Base-by-base conservation (phyloP, 352 stramenopile genomes). In the Globisporangium abappressorium region DNA sequence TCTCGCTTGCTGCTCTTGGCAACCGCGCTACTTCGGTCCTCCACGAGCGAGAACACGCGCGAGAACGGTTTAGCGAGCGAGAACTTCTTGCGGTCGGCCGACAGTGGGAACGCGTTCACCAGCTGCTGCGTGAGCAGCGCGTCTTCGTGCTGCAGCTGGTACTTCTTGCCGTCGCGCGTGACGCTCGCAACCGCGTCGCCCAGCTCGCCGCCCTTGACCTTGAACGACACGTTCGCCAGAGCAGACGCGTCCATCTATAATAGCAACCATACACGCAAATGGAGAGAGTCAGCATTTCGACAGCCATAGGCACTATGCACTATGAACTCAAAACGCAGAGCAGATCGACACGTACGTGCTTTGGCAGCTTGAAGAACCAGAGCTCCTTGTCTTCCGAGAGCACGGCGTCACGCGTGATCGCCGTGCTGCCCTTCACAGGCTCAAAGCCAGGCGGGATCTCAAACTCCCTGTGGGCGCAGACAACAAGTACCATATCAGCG, bases 321-420 rank as follows among this genome's bases (percentile, higher is more conserved):
- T 33, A 47, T 43, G 20, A 1, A 41, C 18, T 20, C 15, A 36
- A 65, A 12, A 28, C 26, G 28, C 15, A 64, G 14, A 38, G 46
- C 20, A 57, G 30, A 2, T 43, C 14, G 5, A 47, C 0, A 88
- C 85, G 58, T 78, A 93, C 85, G 62, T 90, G 71, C 71, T 92
- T 94, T 43, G 85, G 85, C 26, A 94, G 80, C 72, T 91, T 92
- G 65, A 94, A 92, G 64, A 94, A 89, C 85, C 85, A 94, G n/a
- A 94, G 79, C 67, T 94, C 85, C 71, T 92, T 86, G 65, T 91
- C 82, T n/a, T 81, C 78, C 3, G 78, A 74, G 18, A 92, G 73
- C 56, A 92, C 76, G 0, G 75, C 71, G 71, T 92, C 84, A 24
- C 81, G 82, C 20, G 83, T 90, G 51, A 92, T 71, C 3, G 78